phyloP scores from a whole-genome alignment of 805 yeast species.

The Candida endomychidarum region DNA sequence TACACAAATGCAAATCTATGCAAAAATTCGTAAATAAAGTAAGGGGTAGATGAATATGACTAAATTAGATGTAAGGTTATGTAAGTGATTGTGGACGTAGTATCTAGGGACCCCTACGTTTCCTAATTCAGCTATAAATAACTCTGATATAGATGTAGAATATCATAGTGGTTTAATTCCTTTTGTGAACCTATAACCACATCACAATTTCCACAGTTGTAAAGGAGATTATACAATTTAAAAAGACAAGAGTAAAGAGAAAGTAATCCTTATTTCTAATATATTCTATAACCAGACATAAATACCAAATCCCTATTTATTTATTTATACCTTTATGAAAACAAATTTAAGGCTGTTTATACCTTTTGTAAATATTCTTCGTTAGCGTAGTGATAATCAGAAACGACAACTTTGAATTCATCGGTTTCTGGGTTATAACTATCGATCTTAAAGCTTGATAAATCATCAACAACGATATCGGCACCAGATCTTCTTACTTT shows the following conservation, averaged over 20 bases:
- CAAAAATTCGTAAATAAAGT: too few species aligned
- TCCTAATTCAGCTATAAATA: too few species aligned
- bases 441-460: slow-evolving; percentile 59
- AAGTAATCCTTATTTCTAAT: neutral
- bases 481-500: slow-evolving; percentile 76
- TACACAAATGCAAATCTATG: too few species aligned
- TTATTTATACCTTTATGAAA: slow-evolving; percentile 1
- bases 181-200: too few species aligned
- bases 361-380: slow-evolving; percentile 35
- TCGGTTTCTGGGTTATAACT: slow-evolving; percentile 48
- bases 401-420: slow-evolving; percentile 42
- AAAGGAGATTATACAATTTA: neutral
- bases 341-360: neutral
- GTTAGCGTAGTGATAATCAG: slow-evolving; percentile 43
- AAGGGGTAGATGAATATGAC: too few species aligned
- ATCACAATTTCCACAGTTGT: too few species aligned
- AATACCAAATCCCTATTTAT: neutral
- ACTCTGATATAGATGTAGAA: too few species aligned
- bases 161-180: too few species aligned
- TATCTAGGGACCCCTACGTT: too few species aligned
- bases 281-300: slow-evolving; percentile 2
- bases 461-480: slow-evolving; percentile 74
- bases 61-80: too few species aligned
- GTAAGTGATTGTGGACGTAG: too few species aligned
- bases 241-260: neutral